These are phyloP conservation scores for Coemansia brasiliensis DNA, from an alignment of 192 early-diverging fungal species.

Conservation along the genomic window DNA sequence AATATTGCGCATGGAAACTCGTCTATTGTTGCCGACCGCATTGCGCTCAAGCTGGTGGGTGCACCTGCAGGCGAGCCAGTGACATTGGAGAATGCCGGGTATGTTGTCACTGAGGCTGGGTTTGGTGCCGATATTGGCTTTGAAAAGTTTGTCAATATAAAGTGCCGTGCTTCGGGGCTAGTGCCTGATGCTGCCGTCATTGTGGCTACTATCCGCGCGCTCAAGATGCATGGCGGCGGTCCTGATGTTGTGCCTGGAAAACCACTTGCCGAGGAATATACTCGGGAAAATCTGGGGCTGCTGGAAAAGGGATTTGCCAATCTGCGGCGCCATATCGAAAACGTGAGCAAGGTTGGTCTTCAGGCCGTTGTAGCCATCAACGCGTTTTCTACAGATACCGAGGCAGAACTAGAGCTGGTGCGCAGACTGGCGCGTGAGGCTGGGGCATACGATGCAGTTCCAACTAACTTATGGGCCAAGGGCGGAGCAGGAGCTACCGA, in stretches of 20 bases:
- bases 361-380: constrained; percentile 93
- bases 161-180: constrained; percentile 87
- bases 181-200: constrained; percentile 89
- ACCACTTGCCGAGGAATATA: constrained; percentile 87
- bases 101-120: constrained; percentile 97
- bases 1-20: constrained; percentile 99
- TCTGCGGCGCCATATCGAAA: constrained; percentile 87
- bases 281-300: constrained; percentile 83
- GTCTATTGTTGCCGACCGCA: constrained; percentile 92
- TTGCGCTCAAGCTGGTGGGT: constrained; percentile 92
- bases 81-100: constrained; percentile 61
- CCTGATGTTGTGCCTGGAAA: constrained; percentile 88
- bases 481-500: constrained; percentile 89
- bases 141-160: constrained; percentile 99
- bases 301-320: constrained; percentile 83
- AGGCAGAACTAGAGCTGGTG: constrained; percentile 83
- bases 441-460: constrained; percentile 83
- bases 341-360: constrained; percentile 85
- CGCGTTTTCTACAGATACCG: constrained; percentile 82
- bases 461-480: constrained; percentile 92
- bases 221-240: constrained; percentile 98
- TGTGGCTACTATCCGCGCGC: constrained; percentile 88
- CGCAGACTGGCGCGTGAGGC: constrained; percentile 69
- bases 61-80: constrained; percentile 59
- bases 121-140: constrained; percentile 99